A percentile compares a stretch with the other conserved stretches of the same genome.
Evolutionary conservation across 2,329 filamentous ascomycete species (phyloP).

Genomic region (Neurospora sp.): DNA sequence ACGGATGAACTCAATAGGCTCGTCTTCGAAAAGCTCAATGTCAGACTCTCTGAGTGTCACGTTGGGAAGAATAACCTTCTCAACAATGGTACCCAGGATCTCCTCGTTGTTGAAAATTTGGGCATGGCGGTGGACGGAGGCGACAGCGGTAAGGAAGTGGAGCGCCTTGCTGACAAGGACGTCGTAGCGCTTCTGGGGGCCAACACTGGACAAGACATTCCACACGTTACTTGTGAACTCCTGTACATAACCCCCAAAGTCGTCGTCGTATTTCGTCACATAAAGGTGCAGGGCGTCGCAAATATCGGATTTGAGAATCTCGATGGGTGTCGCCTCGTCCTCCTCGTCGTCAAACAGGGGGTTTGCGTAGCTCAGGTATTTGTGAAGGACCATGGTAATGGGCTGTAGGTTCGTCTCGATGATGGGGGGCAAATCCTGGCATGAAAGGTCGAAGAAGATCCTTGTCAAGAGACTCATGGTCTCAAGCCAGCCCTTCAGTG

Average conservation of each 20-base stretch:
- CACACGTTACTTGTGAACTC: slow-evolving; percentile 86
- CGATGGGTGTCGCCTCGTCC: slow-evolving; percentile 80
- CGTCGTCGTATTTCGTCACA: slow-evolving; percentile 91
- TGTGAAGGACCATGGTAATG: slow-evolving; percentile 74
- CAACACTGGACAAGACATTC: slow-evolving; percentile 80
- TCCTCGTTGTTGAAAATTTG: slow-evolving; percentile 75
- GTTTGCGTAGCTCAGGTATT: slow-evolving; percentile 87
- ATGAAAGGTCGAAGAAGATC: slow-evolving; percentile 94
- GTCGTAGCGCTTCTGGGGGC: slow-evolving; percentile 86
- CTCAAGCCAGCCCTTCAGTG: slow-evolving; percentile 68
- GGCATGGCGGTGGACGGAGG: slow-evolving; percentile 67
- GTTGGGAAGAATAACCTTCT: slow-evolving; percentile 93
- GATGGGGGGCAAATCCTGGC: slow-evolving; percentile 86
- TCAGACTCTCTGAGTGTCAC: slow-evolving; percentile 87
- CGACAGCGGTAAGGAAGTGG: slow-evolving; percentile 87
- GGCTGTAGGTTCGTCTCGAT: slow-evolving; percentile 81
- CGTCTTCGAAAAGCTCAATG: slow-evolving; percentile 92
- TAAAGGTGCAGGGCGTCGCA: slow-evolving; percentile 87
- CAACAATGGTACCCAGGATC: slow-evolving; percentile 76
- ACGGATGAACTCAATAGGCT: slow-evolving; percentile 96
- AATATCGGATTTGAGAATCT: slow-evolving; percentile 85
- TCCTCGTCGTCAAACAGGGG: slow-evolving; percentile 74
- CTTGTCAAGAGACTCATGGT: slow-evolving; percentile 84
- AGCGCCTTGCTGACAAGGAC: slow-evolving; percentile 88
- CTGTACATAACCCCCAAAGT: slow-evolving; percentile 69